A percentile compares a stretch with the other conserved stretches of the same genome.
These are phyloP conservation scores for Gynostemma pentaphyllum DNA, from an alignment of 306 rosid species.

Conservation along the genomic window DNA sequence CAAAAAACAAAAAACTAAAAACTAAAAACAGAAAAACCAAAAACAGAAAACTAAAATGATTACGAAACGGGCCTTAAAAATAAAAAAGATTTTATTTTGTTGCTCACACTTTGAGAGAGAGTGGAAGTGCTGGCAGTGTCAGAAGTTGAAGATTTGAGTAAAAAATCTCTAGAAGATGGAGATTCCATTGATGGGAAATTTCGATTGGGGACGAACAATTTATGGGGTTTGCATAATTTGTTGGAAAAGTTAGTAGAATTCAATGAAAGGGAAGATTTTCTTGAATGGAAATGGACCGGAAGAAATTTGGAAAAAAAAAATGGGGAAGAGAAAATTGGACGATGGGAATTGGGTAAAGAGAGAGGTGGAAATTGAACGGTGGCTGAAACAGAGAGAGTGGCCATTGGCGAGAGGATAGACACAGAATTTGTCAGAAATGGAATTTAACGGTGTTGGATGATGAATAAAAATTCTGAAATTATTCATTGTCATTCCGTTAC, in stretches of 20 bases:
- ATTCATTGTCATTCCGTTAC: too few species aligned
- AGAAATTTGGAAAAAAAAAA: background rate
- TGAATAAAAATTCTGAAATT: too few species aligned
- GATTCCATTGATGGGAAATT: slow-evolving; percentile 31
- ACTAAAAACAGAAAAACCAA: background rate
- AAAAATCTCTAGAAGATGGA: slow-evolving; percentile 15
- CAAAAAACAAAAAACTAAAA: background rate
- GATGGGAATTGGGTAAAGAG: slow-evolving; percentile 19
- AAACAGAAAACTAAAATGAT: too few species aligned
- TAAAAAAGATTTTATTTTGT: background rate
- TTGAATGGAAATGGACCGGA: slow-evolving; percentile 8
- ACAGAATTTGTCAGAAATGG: too few species aligned
- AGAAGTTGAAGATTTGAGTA: slow-evolving; percentile 30
- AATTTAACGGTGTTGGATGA: too few species aligned
- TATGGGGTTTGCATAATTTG: background rate
- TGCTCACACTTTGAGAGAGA: slow-evolving; percentile 37
- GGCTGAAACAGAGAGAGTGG: slow-evolving; percentile 22
- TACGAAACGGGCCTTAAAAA: too few species aligned
- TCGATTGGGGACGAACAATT: slow-evolving; percentile 5
- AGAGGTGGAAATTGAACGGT: slow-evolving; percentile 3
- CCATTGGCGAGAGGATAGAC: too few species aligned
- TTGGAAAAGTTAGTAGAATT: slow-evolving; percentile 13
- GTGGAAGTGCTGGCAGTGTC: slow-evolving; percentile 39
- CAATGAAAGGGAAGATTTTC: slow-evolving; percentile 19
- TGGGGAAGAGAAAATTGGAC: slow-evolving; percentile 5